phyloP scores from a whole-genome alignment of 2,329 filamentous ascomycete genomes.

The Cladophialophora yegresii region DNA sequence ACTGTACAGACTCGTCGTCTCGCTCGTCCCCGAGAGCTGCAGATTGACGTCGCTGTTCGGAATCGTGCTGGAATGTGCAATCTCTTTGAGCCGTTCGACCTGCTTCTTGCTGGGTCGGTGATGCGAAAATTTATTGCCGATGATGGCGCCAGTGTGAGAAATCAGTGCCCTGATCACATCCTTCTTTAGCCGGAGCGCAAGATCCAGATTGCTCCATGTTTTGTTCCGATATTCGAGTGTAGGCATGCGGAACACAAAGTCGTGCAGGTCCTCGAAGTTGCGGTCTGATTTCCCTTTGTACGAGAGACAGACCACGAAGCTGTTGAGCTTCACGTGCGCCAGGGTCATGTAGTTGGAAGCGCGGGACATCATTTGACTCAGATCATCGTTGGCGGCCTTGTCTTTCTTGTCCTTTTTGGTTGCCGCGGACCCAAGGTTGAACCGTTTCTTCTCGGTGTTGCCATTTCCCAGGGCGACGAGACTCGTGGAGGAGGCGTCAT shows the following conservation, averaged over 20 bases:
- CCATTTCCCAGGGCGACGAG: slow-evolving; percentile 25
- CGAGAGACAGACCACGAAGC: slow-evolving; percentile 90
- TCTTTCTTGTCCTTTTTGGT: slow-evolving; percentile 59
- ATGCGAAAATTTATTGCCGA: slow-evolving; percentile 94
- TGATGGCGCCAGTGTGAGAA: slow-evolving; percentile 91
- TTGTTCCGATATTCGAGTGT: slow-evolving; percentile 97
- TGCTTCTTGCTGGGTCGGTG: slow-evolving; percentile 80
- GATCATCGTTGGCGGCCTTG: slow-evolving; percentile 71
- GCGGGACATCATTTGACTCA: slow-evolving; percentile 93
- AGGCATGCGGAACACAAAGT: slow-evolving; percentile 95
- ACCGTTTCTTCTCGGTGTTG: slow-evolving; percentile 50
- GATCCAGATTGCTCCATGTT: slow-evolving; percentile 96
- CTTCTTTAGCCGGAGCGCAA: slow-evolving; percentile 89
- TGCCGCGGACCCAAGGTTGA: slow-evolving; percentile 46
- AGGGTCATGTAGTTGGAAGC: slow-evolving; percentile 98
- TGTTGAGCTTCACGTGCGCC: slow-evolving; percentile 90
- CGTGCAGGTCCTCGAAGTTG: slow-evolving; percentile 94
- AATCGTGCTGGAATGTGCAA: slow-evolving; percentile 74
- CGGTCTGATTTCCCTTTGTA: slow-evolving; percentile 96
- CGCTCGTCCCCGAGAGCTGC: slow-evolving; percentile 35
- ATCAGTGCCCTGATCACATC: slow-evolving; percentile 92
- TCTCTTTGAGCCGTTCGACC: slow-evolving; percentile 74
- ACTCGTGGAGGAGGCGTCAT: slow-evolving; percentile 31
- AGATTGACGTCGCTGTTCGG: slow-evolving; percentile 44
- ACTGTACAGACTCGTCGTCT: slow-evolving; percentile 36